These are phyloP conservation scores for Psilocybe cyanescens DNA, from an alignment of 768 basidiomycete species.

Conservation along the genomic window DNA sequence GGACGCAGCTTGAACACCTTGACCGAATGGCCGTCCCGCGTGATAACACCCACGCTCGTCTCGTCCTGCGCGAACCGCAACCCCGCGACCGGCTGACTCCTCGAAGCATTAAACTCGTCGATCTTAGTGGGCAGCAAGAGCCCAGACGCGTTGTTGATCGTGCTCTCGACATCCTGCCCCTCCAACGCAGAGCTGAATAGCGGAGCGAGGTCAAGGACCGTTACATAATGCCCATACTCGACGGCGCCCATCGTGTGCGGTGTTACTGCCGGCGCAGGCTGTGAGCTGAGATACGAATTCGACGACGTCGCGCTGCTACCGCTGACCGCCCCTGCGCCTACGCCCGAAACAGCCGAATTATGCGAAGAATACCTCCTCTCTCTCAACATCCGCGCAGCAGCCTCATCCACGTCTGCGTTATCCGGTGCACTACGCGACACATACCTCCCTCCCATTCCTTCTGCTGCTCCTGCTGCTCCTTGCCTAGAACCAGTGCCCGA, in stretches of 20 bases:
- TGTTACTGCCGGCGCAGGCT: slow-evolving; percentile 18
- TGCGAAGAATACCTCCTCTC: slow-evolving; percentile 28
- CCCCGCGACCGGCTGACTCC: slow-evolving; percentile 48
- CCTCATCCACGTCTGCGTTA: slow-evolving; percentile 22
- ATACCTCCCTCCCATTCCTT: slow-evolving; percentile 38
- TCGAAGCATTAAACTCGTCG: slow-evolving; percentile 52
- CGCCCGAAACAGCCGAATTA: neutral
- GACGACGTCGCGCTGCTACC: neutral
- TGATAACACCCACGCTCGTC: slow-evolving; percentile 50
- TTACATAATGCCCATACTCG: slow-evolving; percentile 49
- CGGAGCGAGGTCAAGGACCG: slow-evolving; percentile 56
- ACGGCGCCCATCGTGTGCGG: slow-evolving; percentile 26
- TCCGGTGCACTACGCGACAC: slow-evolving; percentile 71
- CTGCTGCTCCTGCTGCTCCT: slow-evolving; percentile 22
- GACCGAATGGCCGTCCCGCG: slow-evolving; percentile 58
- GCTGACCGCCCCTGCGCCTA: no score
- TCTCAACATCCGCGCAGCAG: slow-evolving; percentile 8
- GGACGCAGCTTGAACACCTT: slow-evolving; percentile 47
- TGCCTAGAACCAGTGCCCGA: slow-evolving; percentile 4
- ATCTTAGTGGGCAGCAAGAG: slow-evolving; percentile 26
- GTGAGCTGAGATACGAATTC: neutral
- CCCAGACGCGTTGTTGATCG: neutral
- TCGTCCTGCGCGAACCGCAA: slow-evolving; percentile 60
- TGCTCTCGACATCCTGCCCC: neutral
- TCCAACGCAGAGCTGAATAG: slow-evolving; percentile 14